phyloP scores from a whole-genome alignment of 495 filamentous ascomycete genomes.

The Daldinia bambusicola region DNA sequence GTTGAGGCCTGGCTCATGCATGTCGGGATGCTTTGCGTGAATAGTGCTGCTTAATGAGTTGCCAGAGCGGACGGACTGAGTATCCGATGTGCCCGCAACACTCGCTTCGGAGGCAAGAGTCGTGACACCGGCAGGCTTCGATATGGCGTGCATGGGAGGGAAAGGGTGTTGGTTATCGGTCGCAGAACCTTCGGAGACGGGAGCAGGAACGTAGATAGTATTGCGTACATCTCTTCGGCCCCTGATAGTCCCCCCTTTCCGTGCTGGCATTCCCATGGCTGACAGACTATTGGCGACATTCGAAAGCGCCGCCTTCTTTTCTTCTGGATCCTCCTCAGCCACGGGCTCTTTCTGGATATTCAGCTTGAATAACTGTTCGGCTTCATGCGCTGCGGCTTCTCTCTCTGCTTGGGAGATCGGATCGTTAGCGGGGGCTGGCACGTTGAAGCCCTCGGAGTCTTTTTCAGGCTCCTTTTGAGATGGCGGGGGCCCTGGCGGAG shows the following conservation, averaged over 20 bases:
- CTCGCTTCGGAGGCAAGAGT: conserved; percentile 64
- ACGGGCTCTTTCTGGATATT: conserved; percentile 94
- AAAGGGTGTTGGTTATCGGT: conserved; percentile 52
- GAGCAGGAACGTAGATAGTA: conserved; percentile 77
- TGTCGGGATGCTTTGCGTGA: conserved; percentile 78
- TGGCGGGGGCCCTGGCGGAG: conserved; percentile 59
- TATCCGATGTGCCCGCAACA: conserved; percentile 72
- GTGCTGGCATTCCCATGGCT: conserved; percentile 65
- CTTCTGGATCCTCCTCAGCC: conserved; percentile 88
- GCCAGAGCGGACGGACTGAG: conserved; percentile 88
- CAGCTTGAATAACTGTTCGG: conserved; percentile 83
- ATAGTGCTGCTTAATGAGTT: conserved; percentile 76
- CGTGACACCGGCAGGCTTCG: conserved; percentile 55
- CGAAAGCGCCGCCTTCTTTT: conserved; percentile 82
- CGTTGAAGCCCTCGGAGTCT: conserved; percentile 74
- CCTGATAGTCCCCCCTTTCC: conserved; percentile 80
- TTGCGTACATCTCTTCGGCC: conserved; percentile 92
- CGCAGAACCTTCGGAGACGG: conserved; percentile 52
- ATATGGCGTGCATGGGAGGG: conserved; percentile 56
- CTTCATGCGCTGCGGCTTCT: conserved; percentile 73
- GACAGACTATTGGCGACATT: conserved; percentile 88
- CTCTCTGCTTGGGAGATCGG: conserved; percentile 85
- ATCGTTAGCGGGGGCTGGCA: conserved; percentile 74
- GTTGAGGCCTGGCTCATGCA: conserved; percentile 83
- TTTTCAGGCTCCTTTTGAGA: conserved; percentile 57